Base-by-base conservation (phyloP, 768 basidiomycete species). In the Tricholoma hemisulphureum region DNA sequence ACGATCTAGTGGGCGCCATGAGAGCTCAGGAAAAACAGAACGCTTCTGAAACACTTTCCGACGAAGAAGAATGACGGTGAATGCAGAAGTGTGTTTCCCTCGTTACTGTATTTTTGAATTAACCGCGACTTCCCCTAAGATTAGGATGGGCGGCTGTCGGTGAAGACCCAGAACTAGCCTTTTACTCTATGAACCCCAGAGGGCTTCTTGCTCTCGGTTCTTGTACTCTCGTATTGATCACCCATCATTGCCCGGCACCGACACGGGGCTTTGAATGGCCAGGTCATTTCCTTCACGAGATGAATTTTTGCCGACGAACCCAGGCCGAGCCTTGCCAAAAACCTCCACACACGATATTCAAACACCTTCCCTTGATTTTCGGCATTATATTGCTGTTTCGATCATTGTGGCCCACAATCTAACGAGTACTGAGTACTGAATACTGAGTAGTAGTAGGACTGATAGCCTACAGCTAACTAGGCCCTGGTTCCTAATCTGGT, bases 1-100 rank as follows among this genome's bases (percentile, higher is more conserved):
- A 91, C 62, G 92, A 93, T 67, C 70, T 94, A 46, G 75, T 92
- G 20, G 91, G 89, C 29, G 90, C 91, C 29, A 91, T 94, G 87
- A 87, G 83, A 35, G 91, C 90, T 1, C 83, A 91, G 66, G 85
- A 87, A 66, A 75, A 76, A 35, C 81, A 81, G 57, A 80, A 82
- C 54, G 75, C 70, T 4, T 79, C 82, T 26, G 85, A 83, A 51
- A 66, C 75, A 14, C 69, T 77, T 41, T 85, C 81, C 55, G 86
- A 87, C 67, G 87, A 89, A 53, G 86, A 88, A 57, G 84, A 86
- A 59, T 63, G 57, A 56, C 50, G 13, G 41, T 32, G 31, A 49
- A 57, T 58, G 48, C 63, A 56, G 35, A 61, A 61, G 66, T 67
- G 55, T 56, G 66, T 63, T 58, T 57, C 56, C 49, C 50, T 66